A percentile compares a stretch with the other conserved stretches of the same genome.
Evolutionary conservation across 345 rosid genomes (phyloP).

Genomic region (Corymbia maculata): DNA sequence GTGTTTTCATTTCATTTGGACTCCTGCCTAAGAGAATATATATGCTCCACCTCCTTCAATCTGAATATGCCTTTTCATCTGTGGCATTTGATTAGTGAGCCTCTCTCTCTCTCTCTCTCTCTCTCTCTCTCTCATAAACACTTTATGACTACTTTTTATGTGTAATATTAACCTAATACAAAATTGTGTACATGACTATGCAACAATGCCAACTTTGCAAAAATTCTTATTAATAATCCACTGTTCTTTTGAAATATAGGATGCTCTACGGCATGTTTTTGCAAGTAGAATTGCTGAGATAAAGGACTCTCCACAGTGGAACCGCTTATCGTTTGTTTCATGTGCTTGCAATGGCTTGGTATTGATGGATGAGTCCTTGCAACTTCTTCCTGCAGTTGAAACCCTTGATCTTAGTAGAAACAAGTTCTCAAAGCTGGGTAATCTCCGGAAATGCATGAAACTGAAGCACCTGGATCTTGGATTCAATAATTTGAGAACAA

Average conservation of each 20-base stretch:
- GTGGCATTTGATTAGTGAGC: background rate
- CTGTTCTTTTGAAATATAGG: conserved; percentile 26
- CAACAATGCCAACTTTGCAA: background rate
- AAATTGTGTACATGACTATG: background rate
- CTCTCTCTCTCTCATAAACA: background rate
- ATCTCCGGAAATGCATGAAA: conserved; percentile 68
- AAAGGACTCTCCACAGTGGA: conserved; percentile 83
- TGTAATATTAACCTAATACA: background rate
- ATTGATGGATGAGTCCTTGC: conserved; percentile 96
- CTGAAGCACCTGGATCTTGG: conserved; percentile 94
- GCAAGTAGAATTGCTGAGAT: conserved; percentile 91
- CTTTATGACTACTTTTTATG: background rate
- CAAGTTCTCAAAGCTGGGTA: conserved; percentile 85
- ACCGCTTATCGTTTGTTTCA: conserved; percentile 72
- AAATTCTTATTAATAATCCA: background rate
- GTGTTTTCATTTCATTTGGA: background rate
- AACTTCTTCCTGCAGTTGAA: conserved; percentile 92
- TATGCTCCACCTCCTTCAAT: background rate
- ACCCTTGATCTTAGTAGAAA: conserved; percentile 96
- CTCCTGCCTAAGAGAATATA: background rate
- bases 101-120: background rate
- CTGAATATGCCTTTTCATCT: background rate
- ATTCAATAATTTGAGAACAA: conserved; percentile 72
- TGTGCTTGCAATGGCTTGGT: conserved; percentile 79
- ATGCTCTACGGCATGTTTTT: conserved; percentile 88